Percentiles rank a stretch among this genome's conserved stretches.
These are phyloP conservation scores for Byssochlamys sp. DNA, from an alignment of 2,329 filamentous ascomycete genomes.

Conservation along the genomic window DNA sequence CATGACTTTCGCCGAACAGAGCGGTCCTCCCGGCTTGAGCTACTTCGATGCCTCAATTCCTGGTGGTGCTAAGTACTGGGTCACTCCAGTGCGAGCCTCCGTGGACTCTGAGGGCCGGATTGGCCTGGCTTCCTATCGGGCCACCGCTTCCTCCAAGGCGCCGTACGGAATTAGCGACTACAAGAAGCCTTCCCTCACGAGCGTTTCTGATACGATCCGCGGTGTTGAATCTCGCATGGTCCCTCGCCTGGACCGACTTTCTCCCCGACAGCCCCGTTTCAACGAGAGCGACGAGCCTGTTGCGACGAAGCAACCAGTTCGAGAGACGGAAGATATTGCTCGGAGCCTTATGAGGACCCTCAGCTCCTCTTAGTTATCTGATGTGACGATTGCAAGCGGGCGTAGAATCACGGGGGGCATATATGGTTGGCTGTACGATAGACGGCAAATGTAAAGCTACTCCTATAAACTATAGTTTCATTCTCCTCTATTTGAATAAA, in stretches of 20 bases:
- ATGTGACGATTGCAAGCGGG: not conserved
- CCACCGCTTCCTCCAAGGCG: constrained; percentile 23
- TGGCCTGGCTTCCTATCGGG: constrained; percentile 26
- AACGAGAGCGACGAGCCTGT: constrained; percentile 2
- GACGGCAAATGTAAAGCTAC: constrained; percentile 23
- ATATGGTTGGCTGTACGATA: constrained; percentile 23
- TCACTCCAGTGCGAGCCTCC: constrained; percentile 38
- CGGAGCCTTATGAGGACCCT: constrained; percentile 23
- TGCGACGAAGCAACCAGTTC: not conserved
- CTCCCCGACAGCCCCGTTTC: constrained; percentile 11
- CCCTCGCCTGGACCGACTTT: constrained; percentile 21
- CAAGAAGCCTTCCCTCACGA: constrained; percentile 18
- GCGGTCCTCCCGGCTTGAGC: constrained; percentile 33
- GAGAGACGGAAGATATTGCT: constrained; percentile 21
- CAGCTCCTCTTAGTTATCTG: constrained; percentile 9
- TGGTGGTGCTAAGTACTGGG: constrained; percentile 46
- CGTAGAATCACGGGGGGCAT: constrained; percentile 2
- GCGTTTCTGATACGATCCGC: constrained; percentile 18
- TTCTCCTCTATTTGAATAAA: constrained; percentile 19
- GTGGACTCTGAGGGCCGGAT: constrained; percentile 39
- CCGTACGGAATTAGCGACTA: constrained; percentile 29
- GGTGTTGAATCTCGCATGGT: constrained; percentile 14
- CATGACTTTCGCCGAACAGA: constrained; percentile 23
- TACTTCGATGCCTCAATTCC: constrained; percentile 35
- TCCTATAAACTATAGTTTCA: constrained; percentile 10